Base-by-base conservation (phyloP, 2,329 filamentous ascomycete species). In the Sporothrix curviconia region DNA sequence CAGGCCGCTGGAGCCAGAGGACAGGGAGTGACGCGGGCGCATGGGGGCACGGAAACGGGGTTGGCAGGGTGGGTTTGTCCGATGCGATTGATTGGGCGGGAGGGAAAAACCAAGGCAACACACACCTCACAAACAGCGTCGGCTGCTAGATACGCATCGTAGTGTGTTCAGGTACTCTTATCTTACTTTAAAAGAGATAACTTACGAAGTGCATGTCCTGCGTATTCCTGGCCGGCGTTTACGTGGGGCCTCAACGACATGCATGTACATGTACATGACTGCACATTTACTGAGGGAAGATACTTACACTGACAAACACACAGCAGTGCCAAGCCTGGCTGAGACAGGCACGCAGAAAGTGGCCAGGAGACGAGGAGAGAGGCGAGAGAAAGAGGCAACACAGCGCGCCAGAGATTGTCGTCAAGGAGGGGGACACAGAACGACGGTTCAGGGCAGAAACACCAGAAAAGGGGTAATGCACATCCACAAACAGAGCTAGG, bases 381-480 rank as follows among this genome's bases (percentile, higher is more conserved):
- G 49, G 34, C 22, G n/a, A 39, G 17, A 9, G 40, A 17, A 22
- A 24, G 12, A 6, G 22, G 34, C 32, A 17, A 34, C 25, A 34
- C n/a, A 30, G 25, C n/a, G 32, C 17, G 19, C 14, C 15, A n/a
- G 43, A 39, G 14, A 36, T 30, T 14, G 14, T 25, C 11, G 25
- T 7, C 37, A 34, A 28, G 19, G 39, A n/a, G 37, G 19, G 39
- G 43, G 51, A n/a, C 25, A 44, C 7, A 25, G 30, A 32, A 25
- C 17, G 11, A 32, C n/a, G n/a, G n/a, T n/a, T n/a, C n/a, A n/a
- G n/a, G n/a, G n/a, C n/a, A n/a, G n/a, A 11, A 50, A 50, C 32
- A 37, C n/a, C 19, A 37, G 37, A 57, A 59, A 59, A 47, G 47
- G 53, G 53, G 47, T 52, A 49, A 56, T 40, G 34, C 32, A 55